Evolutionary conservation across 495 filamentous ascomycete genomes (phyloP).

Genomic region (Talaromyces wortmannii): DNA sequence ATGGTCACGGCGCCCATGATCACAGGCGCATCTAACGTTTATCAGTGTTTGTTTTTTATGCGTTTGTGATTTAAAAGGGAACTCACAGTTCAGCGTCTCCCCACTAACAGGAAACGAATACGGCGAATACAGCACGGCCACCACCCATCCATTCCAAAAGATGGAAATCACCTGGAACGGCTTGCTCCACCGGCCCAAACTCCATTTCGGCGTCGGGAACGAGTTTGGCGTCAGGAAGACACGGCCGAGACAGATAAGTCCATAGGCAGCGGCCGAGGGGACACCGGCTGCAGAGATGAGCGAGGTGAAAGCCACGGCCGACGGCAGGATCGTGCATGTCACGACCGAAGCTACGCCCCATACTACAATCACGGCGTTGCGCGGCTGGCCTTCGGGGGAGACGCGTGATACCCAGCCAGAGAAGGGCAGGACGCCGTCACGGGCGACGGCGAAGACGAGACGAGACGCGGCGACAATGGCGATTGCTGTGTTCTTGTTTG

Average conservation of each 20-base stretch:
- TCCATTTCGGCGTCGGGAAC: conserved; percentile 41
- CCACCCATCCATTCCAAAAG: conserved; percentile 46
- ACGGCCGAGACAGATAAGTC: conserved; percentile 45
- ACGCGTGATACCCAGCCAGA: conserved; percentile 48
- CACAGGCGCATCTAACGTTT: conserved; percentile 32
- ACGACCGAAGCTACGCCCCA: conserved; percentile 41
- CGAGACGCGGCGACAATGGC: conserved; percentile 49
- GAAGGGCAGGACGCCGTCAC: conserved; percentile 50
- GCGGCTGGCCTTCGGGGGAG: conserved; percentile 38
- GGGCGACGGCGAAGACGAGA: conserved; percentile 49
- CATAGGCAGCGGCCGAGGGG: conserved; percentile 47
- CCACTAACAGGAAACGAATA: conserved; percentile 38
- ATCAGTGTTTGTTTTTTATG: neutral
- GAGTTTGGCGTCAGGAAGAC: conserved; percentile 37
- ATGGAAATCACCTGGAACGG: conserved; percentile 43
- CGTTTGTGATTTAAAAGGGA: no score
- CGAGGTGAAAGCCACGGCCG: conserved; percentile 47
- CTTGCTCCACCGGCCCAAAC: conserved; percentile 33
- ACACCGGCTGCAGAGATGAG: conserved; percentile 45
- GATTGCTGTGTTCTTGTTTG: conserved; percentile 42
- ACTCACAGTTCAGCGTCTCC: conserved; percentile 38
- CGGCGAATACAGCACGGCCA: conserved; percentile 40
- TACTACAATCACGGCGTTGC: conserved; percentile 49
- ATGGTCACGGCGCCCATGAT: conserved; percentile 45
- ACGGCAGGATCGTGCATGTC: conserved; percentile 47